phyloP scores from a whole-genome alignment of 306 rosid species.

The Argentina anserina region DNA sequence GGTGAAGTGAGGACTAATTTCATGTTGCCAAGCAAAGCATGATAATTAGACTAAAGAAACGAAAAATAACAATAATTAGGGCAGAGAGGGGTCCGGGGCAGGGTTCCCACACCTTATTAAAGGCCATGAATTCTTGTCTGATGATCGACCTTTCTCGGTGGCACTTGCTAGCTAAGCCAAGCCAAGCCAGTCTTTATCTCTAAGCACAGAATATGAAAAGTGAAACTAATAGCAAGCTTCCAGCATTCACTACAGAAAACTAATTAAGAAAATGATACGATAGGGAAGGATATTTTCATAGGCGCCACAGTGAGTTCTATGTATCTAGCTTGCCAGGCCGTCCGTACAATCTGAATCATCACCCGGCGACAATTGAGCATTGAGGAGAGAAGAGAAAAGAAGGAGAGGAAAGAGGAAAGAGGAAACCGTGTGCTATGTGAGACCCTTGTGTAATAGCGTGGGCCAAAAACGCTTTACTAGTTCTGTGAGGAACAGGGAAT shows the following conservation, averaged over 20 bases:
- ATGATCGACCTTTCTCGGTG: conserved; percentile 15
- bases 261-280: background rate
- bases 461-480: conserved; percentile 41
- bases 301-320: background rate
- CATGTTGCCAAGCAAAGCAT: background rate
- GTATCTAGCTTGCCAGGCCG: background rate
- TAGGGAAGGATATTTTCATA: background rate
- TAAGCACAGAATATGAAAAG: background rate
- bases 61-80: background rate
- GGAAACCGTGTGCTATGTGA: conserved; percentile 34
- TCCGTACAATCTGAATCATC: background rate
- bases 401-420: background rate
- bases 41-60: background rate
- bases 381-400: no score
- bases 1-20: background rate
- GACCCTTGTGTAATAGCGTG: conserved; percentile 8
- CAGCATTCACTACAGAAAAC: background rate
- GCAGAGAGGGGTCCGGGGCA: background rate
- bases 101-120: background rate
- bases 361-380: background rate
- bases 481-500: conserved; percentile 30
- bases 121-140: conserved; percentile 35
- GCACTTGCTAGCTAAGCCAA: background rate
- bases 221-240: background rate
- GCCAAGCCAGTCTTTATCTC: background rate